phyloP scores from a whole-genome alignment of 768 basidiomycete genomes.

The Boletus rufocinnamomeus region DNA sequence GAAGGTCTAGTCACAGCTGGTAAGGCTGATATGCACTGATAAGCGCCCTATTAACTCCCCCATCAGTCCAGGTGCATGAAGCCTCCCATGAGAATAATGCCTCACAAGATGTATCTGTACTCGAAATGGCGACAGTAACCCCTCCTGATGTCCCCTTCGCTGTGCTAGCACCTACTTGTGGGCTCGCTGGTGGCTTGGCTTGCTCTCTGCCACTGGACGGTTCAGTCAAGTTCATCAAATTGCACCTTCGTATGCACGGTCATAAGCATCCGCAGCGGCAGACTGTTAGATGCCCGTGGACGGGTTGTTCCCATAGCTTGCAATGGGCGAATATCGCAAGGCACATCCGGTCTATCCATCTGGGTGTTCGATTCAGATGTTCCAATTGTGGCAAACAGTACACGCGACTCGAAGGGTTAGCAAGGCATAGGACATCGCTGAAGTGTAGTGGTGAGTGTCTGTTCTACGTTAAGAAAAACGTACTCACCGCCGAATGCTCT shows the following conservation, averaged over 20 bases:
- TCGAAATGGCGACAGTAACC: neutral
- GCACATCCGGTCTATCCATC: conserved; percentile 11
- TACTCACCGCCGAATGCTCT: neutral
- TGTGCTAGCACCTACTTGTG: neutral
- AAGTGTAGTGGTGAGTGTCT: conserved; percentile 1
- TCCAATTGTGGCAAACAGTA: conserved; percentile 7
- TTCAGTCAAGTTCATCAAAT: conserved; percentile 1
- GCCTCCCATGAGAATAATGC: neutral
- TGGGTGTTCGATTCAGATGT: conserved; percentile 4
- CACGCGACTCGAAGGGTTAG: conserved; percentile 4
- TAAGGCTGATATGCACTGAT: neutral
- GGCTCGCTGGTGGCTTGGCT: neutral
- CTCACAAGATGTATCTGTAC: neutral
- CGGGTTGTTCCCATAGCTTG: conserved; percentile 2
- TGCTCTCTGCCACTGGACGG: conserved; percentile 4
- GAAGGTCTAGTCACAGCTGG: neutral
- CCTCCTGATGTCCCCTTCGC: neutral
- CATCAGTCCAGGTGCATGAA: neutral
- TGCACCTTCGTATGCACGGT: conserved; percentile 14
- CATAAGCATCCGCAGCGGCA: conserved; percentile 5
- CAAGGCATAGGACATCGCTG: neutral
- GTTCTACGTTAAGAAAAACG: neutral
- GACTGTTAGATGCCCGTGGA: conserved; percentile 12
- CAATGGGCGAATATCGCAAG: conserved; percentile 10
- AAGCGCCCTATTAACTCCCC: neutral